phyloP scores from a whole-genome alignment of 257 asterid species.

The Dorcoceras hygrometricum region DNA sequence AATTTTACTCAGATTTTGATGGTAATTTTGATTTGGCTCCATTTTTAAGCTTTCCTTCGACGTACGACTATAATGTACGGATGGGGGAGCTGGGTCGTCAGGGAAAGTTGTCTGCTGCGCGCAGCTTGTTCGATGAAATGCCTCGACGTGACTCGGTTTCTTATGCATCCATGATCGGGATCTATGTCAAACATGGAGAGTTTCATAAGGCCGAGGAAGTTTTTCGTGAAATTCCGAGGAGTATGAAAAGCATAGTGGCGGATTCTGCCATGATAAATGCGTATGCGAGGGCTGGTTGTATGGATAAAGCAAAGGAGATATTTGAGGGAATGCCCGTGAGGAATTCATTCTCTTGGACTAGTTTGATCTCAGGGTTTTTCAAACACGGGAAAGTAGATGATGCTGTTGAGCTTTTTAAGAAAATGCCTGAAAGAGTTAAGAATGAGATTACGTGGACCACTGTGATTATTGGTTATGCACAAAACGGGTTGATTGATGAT shows the following conservation, averaged over 20 bases:
- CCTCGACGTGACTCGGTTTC: constrained; percentile 48
- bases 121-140: constrained; percentile 45
- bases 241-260: constrained; percentile 49
- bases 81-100: constrained; percentile 39
- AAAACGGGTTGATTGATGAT: constrained; percentile 45
- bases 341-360: constrained; percentile 58
- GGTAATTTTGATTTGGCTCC: not conserved
- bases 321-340: constrained; percentile 51
- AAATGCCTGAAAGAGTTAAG: constrained; percentile 49
- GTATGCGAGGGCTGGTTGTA: constrained; percentile 48
- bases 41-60: not conserved
- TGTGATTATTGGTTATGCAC: constrained; percentile 43
- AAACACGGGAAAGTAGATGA: constrained; percentile 39
- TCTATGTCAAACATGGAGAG: constrained; percentile 47
- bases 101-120: constrained; percentile 41
- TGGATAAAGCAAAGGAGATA: constrained; percentile 38
- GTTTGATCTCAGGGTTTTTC: constrained; percentile 61
- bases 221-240: constrained; percentile 38
- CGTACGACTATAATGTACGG: constrained; percentile 32
- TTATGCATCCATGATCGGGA: constrained; percentile 47
- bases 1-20: not conserved
- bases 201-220: constrained; percentile 44
- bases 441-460: constrained; percentile 56
- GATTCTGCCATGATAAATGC: constrained; percentile 68
- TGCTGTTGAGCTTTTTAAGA: constrained; percentile 39